Percentiles rank a stretch among this genome's conserved stretches.
phyloP scores from a whole-genome alignment of 2,329 filamentous ascomycete genomes.

The Aspergillus persii region DNA sequence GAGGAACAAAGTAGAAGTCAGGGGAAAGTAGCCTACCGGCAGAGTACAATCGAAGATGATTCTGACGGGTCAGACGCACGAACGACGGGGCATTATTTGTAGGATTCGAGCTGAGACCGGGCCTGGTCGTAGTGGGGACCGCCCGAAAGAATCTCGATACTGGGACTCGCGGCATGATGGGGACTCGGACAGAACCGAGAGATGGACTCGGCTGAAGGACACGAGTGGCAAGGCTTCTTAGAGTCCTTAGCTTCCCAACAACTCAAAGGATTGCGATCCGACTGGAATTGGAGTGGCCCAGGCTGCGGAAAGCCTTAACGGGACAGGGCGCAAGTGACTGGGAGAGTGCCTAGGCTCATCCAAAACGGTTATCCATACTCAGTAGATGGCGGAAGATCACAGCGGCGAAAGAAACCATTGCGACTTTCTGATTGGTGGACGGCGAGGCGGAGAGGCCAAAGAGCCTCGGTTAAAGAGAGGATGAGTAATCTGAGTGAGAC shows the following conservation, averaged over 20 bases:
- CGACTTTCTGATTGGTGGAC: neutral
- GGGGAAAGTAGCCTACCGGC: slow-evolving; percentile 2
- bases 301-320: neutral
- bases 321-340: neutral
- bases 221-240: neutral
- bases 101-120: slow-evolving; percentile 10
- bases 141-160: slow-evolving; percentile 13
- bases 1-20: neutral
- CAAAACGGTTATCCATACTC: neutral
- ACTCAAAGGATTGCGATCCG: neutral
- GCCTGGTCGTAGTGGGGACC: slow-evolving; percentile 18
- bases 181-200: neutral
- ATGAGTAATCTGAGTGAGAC: neutral
- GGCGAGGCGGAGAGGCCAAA: neutral
- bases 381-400: neutral
- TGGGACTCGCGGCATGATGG: slow-evolving; percentile 14
- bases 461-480: neutral
- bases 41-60: slow-evolving; percentile 8
- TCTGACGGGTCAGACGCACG: slow-evolving; percentile 2
- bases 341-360: neutral
- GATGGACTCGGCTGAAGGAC: neutral
- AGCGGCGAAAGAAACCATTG: neutral
- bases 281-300: neutral
- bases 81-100: slow-evolving; percentile 12
- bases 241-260: neutral